These are phyloP conservation scores for Pseudogymnoascus sp. DNA, from an alignment of 2,329 filamentous ascomycete genomes.

Conservation along the genomic window DNA sequence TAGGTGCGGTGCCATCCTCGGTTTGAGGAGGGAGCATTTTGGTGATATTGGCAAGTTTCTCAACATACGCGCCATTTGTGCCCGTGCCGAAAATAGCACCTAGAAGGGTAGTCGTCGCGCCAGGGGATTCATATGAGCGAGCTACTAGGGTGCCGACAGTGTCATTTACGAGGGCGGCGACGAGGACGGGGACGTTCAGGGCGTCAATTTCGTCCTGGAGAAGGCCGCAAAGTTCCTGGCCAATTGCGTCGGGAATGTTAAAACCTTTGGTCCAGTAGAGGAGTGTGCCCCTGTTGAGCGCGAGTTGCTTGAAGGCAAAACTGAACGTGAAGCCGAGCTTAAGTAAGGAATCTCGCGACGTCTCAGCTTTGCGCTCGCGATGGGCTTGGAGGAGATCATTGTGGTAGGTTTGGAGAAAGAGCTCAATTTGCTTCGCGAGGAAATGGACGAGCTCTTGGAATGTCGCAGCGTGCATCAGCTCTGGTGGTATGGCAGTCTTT, in stretches of 20 bases:
- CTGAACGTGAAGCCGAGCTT: constrained; percentile 98
- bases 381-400: constrained; percentile 74
- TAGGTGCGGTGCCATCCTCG: constrained; percentile 67
- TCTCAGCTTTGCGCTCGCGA: constrained; percentile 54
- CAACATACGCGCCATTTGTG: constrained; percentile 94
- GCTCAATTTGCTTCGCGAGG: constrained; percentile 84
- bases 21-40: constrained; percentile 51
- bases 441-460: constrained; percentile 85
- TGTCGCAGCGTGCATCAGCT: constrained; percentile 83
- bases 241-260: constrained; percentile 88
- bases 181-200: constrained; percentile 77
- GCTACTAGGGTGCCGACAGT: constrained; percentile 98
- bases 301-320: constrained; percentile 88
- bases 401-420: constrained; percentile 81
- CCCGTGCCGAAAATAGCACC: constrained; percentile 97
- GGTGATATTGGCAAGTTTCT: constrained; percentile 78
- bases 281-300: constrained; percentile 89
- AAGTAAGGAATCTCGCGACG: constrained; percentile 67
- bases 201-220: constrained; percentile 85
- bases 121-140: constrained; percentile 85
- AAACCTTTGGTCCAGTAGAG: constrained; percentile 99
- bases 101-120: constrained; percentile 78
- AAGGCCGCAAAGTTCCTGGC: constrained; percentile 87
- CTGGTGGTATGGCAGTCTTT: constrained; percentile 83
- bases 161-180: constrained; percentile 95